Base-by-base conservation (phyloP, 495 filamentous ascomycete species). In the Lasiosphaeria ovina region DNA sequence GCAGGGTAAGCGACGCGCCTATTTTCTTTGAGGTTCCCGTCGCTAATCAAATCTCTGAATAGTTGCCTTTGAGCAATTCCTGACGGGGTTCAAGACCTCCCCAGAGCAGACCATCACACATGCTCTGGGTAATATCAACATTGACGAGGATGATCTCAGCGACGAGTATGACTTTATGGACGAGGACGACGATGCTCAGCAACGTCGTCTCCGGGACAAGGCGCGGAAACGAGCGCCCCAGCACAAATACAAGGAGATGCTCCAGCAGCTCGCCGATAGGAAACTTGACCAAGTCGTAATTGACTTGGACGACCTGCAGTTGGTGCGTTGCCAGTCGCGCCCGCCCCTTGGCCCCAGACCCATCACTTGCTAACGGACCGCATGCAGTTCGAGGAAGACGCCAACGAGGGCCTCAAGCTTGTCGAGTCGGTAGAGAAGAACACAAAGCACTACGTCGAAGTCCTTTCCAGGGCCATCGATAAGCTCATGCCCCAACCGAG, bases 121-220 rank as follows among this genome's bases (percentile, higher is more conserved):
- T 68, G 92, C 91, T 16, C 76, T 98, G 36, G 85, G 90, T 61
- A 87, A 89, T 54, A 81, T 98, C 68, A 87, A 90, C 71, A 88
- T 98, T 63, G 88, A 93, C 73, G 92, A 88, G 58, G 89, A 93
- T 77, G 86, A 87, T 64, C 82, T 88, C n/a, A 93, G 89, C 75
- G 92, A 97, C 69, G 92, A 96, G 66, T 93, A 97, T 69, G 92
- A 96, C 68, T 91, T 96, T 74, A 91, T 96, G 89, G 90, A 96
- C 67, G 89, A 97, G 74, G 85, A 85, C 51, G 88, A 89, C 59
- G 84, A 84, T 50, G 79, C 77, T 12, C 80, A 79, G 40, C 76
- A 75, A 55, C 77, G 65, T 62, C 76, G 74, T 38, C 76, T 68
- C 66, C 67, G 77, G 64, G 63, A 79, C 63, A 74, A 78, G 71